phyloP scores from a whole-genome alignment of 306 rosid genomes.

The Geum urbanum region DNA sequence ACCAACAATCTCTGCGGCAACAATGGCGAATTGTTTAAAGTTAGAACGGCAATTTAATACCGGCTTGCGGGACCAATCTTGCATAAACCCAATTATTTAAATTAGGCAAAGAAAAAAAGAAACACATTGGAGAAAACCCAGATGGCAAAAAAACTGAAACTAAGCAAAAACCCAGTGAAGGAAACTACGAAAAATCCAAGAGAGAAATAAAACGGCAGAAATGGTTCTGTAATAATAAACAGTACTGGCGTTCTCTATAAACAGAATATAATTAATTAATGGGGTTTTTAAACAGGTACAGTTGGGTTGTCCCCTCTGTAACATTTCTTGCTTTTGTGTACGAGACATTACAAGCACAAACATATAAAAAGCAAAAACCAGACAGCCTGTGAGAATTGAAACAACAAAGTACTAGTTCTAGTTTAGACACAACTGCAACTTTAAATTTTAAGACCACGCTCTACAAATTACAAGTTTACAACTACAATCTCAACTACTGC shows the following conservation, averaged over 20 bases:
- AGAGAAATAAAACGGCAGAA: not conserved
- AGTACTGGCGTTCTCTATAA: not conserved
- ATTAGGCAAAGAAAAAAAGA: not conserved
- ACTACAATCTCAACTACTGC: not conserved
- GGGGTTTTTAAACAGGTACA: conserved; percentile 4
- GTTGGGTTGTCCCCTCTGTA: conserved; percentile 27
- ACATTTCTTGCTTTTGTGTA: conserved; percentile 6
- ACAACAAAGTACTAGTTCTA: conserved; percentile 3
- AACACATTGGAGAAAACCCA: not conserved
- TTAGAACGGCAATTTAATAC: conserved; percentile 1
- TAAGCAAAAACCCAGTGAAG: not conserved
- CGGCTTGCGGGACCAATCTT: not conserved
- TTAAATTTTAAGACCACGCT: not conserved
- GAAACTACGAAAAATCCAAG: not conserved
- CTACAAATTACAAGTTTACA: conserved; percentile 9
- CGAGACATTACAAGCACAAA: conserved; percentile 16
- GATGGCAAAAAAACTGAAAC: not conserved
- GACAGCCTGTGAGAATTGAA: conserved; percentile 15
- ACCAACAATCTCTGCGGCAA: conserved; percentile 14
- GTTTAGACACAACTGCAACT: conserved; percentile 29
- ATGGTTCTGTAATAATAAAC: not conserved
- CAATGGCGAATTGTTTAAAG: not conserved
- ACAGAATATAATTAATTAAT: not conserved
- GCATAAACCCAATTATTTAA: not conserved
- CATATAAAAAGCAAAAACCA: conserved; percentile 22